phyloP scores from a whole-genome alignment of 2,329 filamentous ascomycete species.

The Pseudocercospora fuligena region DNA sequence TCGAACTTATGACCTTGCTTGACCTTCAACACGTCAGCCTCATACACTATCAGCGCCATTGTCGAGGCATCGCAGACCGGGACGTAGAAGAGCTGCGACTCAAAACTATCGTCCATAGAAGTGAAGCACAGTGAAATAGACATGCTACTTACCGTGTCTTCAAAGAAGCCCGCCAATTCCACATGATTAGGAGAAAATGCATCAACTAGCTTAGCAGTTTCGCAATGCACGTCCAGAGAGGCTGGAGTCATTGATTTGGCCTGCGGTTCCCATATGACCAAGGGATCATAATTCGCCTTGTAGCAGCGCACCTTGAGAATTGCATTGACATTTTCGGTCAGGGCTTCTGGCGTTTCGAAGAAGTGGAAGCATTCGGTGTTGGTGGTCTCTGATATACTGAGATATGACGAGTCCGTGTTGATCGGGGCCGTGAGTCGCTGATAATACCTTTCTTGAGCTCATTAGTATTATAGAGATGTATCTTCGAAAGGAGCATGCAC shows the following conservation, averaged over 20 bases:
- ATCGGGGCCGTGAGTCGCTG: conserved; percentile 33
- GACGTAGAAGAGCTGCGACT: no score
- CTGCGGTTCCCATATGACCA: conserved; percentile 38
- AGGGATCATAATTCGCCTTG: conserved; percentile 8
- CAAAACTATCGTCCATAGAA: no score
- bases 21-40: not conserved
- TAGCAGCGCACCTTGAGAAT: conserved; percentile 12
- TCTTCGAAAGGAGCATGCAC: not conserved
- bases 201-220: conserved; percentile 25
- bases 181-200: conserved; percentile 39
- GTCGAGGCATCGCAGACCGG: no score
- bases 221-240: conserved; percentile 27
- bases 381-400: conserved; percentile 15
- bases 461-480: not conserved
- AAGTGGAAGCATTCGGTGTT: conserved; percentile 31
- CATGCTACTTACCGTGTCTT: not conserved
- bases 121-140: no score
- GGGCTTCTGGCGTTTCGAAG: conserved; percentile 31
- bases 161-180: conserved; percentile 36
- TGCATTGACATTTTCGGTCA: conserved; percentile 16
- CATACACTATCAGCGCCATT: not conserved
- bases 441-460: conserved; percentile 25
- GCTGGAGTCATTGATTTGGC: conserved; percentile 33
- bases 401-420: conserved; percentile 23
- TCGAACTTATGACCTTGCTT: conserved; percentile 16